Base-by-base conservation (phyloP, 1,284 basidiomycete species). In the Ganoderma meredithae region DNA sequence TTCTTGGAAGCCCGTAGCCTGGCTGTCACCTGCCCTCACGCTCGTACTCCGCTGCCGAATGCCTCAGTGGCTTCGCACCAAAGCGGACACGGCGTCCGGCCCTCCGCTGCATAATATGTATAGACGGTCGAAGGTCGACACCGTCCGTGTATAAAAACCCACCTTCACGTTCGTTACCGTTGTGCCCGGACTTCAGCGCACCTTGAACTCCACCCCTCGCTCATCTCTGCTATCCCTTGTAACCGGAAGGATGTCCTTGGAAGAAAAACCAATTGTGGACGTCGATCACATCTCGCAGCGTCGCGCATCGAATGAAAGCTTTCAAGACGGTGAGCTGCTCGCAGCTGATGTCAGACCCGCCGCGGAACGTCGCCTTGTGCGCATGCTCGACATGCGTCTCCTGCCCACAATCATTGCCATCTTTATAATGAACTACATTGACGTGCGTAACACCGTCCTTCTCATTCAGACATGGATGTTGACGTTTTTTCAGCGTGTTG, bases 381-480 rank as follows among this genome's bases (percentile, higher is more conserved):
- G 86, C 49, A 88, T 84, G 72, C 81, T 92, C 53, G 90, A 91
- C 71, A 78, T 79, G 65, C 81, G 90, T 52, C 77, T 91, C 0
- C 75, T 91, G 69, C 88, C 89, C 0, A 88, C 86, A 0, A 86
- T 91, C 64, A 83, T 88, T 58, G 55, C 89, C 40, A 88, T 91
- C 65, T 90, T 83, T 72, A 82, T 91, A 66, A 86, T 91, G 86
- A 91, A 91, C 72, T 90, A 89, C 72, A 90, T 91, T 62, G 88
- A 90, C 73, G 89, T 90, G 67, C 65, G 84, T 79, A n/a, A 7
- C 71, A 52, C 19, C 22, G 43, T 52, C 40, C 9, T 47, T 36
- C 60, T 53, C 62, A 63, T 55, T 25, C 1, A 63, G 55, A 6
- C 19, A 8, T 27, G 19, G 8, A 33, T 25, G 43, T 19, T 53